Evolutionary conservation across 1,284 basidiomycete species (phyloP).

Genomic region (Puccinia triticina): DNA sequence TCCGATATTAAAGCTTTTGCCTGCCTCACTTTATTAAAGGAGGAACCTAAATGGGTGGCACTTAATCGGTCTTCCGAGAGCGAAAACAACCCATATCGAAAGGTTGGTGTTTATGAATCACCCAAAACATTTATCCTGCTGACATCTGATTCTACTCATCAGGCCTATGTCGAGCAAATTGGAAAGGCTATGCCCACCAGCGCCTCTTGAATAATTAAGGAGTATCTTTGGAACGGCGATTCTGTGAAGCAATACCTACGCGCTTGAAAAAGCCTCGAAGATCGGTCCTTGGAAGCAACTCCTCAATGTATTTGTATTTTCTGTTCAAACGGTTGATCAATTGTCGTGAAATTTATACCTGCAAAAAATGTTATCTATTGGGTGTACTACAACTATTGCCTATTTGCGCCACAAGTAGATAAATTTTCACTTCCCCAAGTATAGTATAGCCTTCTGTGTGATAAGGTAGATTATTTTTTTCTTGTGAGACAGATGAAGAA

Average conservation of each 20-base stretch:
- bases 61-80: conserved; percentile 69
- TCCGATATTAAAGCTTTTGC: not conserved
- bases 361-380: not conserved
- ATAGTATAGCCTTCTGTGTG: too few species aligned
- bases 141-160: not conserved
- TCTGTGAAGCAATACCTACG: not conserved
- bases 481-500: too few species aligned
- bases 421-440: too few species aligned
- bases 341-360: not conserved
- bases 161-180: conserved; percentile 23
- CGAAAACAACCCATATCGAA: conserved; percentile 69
- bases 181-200: not conserved
- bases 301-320: conserved; percentile 8
- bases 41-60: conserved; percentile 83
- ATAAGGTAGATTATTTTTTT: too few species aligned
- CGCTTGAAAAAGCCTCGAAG: not conserved
- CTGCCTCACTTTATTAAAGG: conserved; percentile 63
- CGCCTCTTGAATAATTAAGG: not conserved
- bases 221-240: not conserved
- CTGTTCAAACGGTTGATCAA: not conserved
- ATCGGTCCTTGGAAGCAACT: not conserved
- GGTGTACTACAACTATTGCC: too few species aligned
- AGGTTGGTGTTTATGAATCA: conserved; percentile 55
- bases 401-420: too few species aligned
- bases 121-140: not conserved